These are phyloP conservation scores for Mortierella sp. DNA, from an alignment of 371 early-diverging fungal species.

Conservation along the genomic window DNA sequence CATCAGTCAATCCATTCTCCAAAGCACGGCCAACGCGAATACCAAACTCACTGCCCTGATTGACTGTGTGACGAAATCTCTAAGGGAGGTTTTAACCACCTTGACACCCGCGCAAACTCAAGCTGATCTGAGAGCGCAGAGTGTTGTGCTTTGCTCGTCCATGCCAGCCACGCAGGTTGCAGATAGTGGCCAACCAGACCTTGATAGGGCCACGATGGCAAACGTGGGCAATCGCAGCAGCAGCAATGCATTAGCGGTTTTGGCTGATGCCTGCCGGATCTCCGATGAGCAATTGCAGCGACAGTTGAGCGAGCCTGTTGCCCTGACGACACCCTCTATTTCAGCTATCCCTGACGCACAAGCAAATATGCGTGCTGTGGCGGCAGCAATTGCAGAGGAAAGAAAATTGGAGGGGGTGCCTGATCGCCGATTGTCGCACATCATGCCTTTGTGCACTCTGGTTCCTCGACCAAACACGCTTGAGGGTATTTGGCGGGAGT, in stretches of 20 bases:
- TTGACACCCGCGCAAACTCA: neutral
- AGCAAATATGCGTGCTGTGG: neutral
- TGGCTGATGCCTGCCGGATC: too few species aligned
- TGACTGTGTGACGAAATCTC: neutral
- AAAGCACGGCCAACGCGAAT: neutral
- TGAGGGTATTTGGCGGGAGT: conserved; percentile 9
- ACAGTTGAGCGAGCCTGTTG: neutral
- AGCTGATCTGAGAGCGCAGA: neutral
- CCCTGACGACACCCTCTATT: neutral
- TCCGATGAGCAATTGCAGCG: too few species aligned
- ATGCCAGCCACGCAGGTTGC: too few species aligned
- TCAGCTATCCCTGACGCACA: neutral
- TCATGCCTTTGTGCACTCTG: neutral
- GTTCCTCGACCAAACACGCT: conserved; percentile 10
- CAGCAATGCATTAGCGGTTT: neutral
- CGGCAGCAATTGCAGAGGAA: neutral
- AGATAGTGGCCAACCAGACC: neutral
- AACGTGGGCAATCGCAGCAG: neutral
- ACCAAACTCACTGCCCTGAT: neutral
- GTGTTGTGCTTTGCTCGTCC: too few species aligned
- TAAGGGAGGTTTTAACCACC: neutral
- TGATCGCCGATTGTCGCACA: neutral
- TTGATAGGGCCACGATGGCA: too few species aligned
- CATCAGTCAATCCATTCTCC: neutral
- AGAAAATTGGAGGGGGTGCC: neutral